Conservation (phyloP, 2,329 filamentous ascomycete genomes). For the Botrytis fragariae region DNA sequence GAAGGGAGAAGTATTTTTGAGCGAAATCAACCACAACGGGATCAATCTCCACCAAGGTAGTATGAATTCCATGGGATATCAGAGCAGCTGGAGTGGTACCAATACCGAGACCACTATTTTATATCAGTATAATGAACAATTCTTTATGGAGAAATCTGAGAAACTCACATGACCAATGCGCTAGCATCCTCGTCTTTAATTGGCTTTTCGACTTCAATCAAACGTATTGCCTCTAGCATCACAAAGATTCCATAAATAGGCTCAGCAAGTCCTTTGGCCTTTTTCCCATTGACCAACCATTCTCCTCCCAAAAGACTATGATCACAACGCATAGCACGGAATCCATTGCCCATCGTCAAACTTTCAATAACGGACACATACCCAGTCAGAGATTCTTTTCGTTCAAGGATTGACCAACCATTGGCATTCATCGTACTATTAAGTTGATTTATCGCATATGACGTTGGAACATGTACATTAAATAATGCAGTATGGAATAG, state of each 20-base stretch:
- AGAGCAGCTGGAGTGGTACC: conserved; percentile 87
- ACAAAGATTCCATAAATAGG: conserved; percentile 96
- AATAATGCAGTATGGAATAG: conserved; percentile 67
- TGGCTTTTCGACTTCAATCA: conserved; percentile 61
- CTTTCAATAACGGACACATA: conserved; percentile 91
- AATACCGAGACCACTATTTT: conserved; percentile 75
- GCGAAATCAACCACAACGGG: conserved; percentile 85
- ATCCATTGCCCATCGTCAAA: conserved; percentile 54
- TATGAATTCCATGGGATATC: conserved; percentile 83
- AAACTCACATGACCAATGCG: conserved; percentile 77
- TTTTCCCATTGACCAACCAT: conserved; percentile 63
- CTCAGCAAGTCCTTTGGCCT: conserved; percentile 72
- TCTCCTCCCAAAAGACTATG: conserved; percentile 92
- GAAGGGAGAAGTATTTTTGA: conserved; percentile 76
- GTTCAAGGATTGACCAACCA: conserved; percentile 74
- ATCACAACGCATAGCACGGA: conserved; percentile 84
- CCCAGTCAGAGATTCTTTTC: conserved; percentile 82
- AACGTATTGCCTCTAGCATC: conserved; percentile 86
- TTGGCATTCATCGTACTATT: conserved; percentile 64
- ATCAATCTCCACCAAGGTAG: conserved; percentile 93
- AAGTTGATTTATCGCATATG: conserved; percentile 57
- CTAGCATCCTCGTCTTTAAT: conserved; percentile 63
- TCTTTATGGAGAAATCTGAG: background rate
- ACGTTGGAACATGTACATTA: conserved; percentile 71
- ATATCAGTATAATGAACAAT: conserved; percentile 11